Conservation (phyloP, 2,329 filamentous ascomycete genomes). For the Diaporthe ilicicola region DNA sequence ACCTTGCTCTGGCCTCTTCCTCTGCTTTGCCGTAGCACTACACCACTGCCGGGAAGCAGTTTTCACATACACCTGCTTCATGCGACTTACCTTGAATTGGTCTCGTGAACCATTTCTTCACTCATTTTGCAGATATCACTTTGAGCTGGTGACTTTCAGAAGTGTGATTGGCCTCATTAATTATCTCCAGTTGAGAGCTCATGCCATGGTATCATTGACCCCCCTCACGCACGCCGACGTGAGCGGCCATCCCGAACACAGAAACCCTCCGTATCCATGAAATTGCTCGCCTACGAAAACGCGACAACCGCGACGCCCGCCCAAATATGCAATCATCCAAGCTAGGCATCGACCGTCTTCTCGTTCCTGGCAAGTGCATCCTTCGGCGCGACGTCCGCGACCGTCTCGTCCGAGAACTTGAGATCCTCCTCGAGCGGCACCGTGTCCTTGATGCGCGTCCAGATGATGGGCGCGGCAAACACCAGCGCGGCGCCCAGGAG, state of each 20-base stretch:
- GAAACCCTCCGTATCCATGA: neutral
- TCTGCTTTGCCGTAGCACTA: neutral
- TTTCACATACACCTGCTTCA: too few relatives aligned
- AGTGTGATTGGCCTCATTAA: constrained; percentile 1
- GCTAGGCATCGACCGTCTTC: constrained; percentile 36
- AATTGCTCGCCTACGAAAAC: neutral
- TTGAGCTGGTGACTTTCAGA: neutral
- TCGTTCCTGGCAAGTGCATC: constrained; percentile 36
- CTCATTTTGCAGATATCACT: neutral
- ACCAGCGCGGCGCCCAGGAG: constrained; percentile 78
- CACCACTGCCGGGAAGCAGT: neutral
- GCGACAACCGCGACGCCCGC: neutral
- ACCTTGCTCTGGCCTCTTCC: neutral
- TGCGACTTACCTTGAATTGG: neutral
- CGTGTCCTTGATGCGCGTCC: constrained; percentile 82
- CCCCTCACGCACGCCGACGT: constrained; percentile 8
- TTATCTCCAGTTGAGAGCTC: constrained; percentile 1
- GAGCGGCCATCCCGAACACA: neutral
- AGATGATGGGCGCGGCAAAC: constrained; percentile 81
- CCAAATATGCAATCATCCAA: neutral
- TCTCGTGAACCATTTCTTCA: neutral
- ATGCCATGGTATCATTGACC: constrained; percentile 21
- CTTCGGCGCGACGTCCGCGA: constrained; percentile 68
- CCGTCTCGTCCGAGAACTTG: constrained; percentile 83
- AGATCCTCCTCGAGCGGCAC: constrained; percentile 83